These are phyloP conservation scores for Phytophthora rubi DNA, from an alignment of 352 stramenopile species.

Conservation along the genomic window DNA sequence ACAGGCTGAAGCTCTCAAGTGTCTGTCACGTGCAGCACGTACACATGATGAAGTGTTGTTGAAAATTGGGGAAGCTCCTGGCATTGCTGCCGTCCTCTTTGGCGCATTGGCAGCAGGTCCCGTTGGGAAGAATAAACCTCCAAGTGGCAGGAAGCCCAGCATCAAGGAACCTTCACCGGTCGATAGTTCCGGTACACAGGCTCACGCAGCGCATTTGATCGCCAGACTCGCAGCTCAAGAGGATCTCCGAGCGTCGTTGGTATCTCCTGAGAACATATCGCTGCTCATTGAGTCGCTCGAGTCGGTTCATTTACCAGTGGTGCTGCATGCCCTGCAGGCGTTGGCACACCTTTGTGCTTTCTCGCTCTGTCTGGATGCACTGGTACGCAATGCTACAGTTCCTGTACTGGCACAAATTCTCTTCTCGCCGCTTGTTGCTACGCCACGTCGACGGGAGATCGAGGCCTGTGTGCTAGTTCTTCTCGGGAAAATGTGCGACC, in stretches of 20 bases:
- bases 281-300: constrained; percentile 76
- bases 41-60: constrained; percentile 72
- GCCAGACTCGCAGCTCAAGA: constrained; percentile 60
- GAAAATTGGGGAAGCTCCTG: constrained; percentile 61
- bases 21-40: constrained; percentile 55
- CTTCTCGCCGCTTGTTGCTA: constrained; percentile 51
- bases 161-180: constrained; percentile 1
- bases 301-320: constrained; percentile 72
- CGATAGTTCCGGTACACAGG: constrained; percentile 45
- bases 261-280: constrained; percentile 64
- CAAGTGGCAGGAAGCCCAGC: constrained; percentile 7
- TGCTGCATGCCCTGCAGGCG: constrained; percentile 63
- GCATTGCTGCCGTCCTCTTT: constrained; percentile 57
- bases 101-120: constrained; percentile 32
- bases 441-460: constrained; percentile 36
- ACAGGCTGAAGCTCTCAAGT: constrained; percentile 70
- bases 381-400: constrained; percentile 77
- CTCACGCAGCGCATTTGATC: constrained; percentile 68
- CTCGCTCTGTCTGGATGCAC: constrained; percentile 64
- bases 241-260: constrained; percentile 51
- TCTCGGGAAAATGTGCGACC: constrained; percentile 57
- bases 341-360: constrained; percentile 68
- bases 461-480: constrained; percentile 49
- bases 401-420: constrained; percentile 80
- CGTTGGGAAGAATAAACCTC: not conserved